A percentile compares a stretch with the other conserved stretches of the same genome.
Evolutionary conservation across 345 rosid genomes (phyloP).

Genomic region (Populus alba): DNA sequence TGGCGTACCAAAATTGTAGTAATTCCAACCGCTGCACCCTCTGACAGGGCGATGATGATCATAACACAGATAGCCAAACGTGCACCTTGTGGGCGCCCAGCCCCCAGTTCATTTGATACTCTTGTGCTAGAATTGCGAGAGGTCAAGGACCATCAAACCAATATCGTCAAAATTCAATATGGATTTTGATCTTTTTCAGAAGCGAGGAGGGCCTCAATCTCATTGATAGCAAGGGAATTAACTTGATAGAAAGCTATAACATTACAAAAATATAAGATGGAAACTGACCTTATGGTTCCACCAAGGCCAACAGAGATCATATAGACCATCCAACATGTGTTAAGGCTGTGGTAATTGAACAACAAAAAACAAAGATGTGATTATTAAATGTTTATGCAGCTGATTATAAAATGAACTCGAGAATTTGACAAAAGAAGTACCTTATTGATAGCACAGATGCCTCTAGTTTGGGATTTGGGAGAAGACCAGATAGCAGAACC

Average conservation of each 20-base stretch:
- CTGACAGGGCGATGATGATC: slow-evolving; percentile 38
- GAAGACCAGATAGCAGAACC: slow-evolving; percentile 43
- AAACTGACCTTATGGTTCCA: slow-evolving; percentile 55
- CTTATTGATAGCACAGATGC: slow-evolving; percentile 47
- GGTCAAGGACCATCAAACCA: background rate
- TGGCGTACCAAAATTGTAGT: slow-evolving; percentile 34
- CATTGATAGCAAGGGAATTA: background rate
- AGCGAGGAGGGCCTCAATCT: background rate
- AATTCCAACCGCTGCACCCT: slow-evolving; percentile 43
- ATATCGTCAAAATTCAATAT: background rate
- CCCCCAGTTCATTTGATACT: slow-evolving; percentile 68
- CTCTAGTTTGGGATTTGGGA: slow-evolving; percentile 46
- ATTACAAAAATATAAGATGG: background rate
- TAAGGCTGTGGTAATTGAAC: slow-evolving; percentile 44
- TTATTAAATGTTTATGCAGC: background rate
- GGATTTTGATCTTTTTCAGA: background rate
- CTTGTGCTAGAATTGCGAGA: slow-evolving; percentile 35
- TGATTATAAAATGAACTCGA: background rate
- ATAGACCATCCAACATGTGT: slow-evolving; percentile 62
- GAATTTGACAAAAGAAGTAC: slow-evolving; percentile 9
- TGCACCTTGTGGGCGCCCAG: slow-evolving; percentile 41
- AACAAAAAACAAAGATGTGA: background rate
- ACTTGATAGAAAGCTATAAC: background rate
- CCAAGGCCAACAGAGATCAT: slow-evolving; percentile 71
- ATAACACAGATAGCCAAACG: slow-evolving; percentile 43